phyloP scores from a whole-genome alignment of 2,329 filamentous ascomycete genomes.

The Aspergillus viridinutans region DNA sequence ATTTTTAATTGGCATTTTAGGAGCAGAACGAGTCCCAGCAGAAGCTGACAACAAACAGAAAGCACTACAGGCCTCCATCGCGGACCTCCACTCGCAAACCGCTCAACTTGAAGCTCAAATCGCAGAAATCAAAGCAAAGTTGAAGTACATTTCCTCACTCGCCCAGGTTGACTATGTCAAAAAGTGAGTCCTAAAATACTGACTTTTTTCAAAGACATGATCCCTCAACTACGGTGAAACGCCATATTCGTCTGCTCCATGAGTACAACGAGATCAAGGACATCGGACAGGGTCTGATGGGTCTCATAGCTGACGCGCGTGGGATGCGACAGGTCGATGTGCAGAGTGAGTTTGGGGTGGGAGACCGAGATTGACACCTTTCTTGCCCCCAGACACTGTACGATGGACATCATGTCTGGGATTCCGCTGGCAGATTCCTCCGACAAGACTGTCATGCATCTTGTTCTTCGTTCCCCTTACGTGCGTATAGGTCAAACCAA shows the following conservation, averaged over 20 bases:
- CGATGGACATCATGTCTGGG: neutral
- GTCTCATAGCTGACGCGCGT: conserved; percentile 62
- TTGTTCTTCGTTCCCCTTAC: neutral
- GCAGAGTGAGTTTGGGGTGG: conserved; percentile 38
- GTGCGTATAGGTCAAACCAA: neutral
- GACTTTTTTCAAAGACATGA: conserved; percentile 26
- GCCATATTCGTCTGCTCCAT: conserved; percentile 62
- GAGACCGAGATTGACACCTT: conserved; percentile 30
- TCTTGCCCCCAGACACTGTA: neutral
- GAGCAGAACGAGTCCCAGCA: neutral
- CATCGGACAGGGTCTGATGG: conserved; percentile 61
- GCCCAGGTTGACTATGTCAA: neutral
- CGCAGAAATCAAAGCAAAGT: conserved; percentile 27
- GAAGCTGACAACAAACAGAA: conserved; percentile 18
- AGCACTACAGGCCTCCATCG: conserved; percentile 21
- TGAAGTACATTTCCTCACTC: conserved; percentile 28
- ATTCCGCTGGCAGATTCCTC: neutral
- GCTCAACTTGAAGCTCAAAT: conserved; percentile 34
- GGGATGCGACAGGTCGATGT: conserved; percentile 51
- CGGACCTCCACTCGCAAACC: conserved; percentile 46
- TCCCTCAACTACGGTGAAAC: conserved; percentile 53
- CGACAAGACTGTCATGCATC: neutral
- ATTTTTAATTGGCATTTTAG: neutral
- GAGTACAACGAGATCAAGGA: conserved; percentile 70
- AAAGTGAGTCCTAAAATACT: neutral